A percentile compares a stretch with the other conserved stretches of the same genome.
phyloP scores from a whole-genome alignment of 2,329 filamentous ascomycete genomes.

The Arachnomyces sp. region DNA sequence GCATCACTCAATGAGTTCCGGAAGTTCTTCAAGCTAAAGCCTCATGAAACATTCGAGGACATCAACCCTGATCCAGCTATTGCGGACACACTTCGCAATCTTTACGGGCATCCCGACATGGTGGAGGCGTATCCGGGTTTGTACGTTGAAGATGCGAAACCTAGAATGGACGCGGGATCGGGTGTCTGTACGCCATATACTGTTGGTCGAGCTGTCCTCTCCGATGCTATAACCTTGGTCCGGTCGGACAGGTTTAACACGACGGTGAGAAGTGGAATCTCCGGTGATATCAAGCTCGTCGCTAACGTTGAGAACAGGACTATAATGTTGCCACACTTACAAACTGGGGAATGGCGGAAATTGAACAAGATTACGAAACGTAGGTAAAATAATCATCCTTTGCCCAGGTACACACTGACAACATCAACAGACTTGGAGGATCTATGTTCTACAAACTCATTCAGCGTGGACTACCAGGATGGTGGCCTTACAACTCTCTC shows the following conservation, averaged over 20 bases:
- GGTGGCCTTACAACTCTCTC: slow-evolving; percentile 22
- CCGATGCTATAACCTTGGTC: slow-evolving; percentile 38
- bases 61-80: slow-evolving; percentile 54
- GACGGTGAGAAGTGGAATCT: slow-evolving; percentile 17
- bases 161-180: slow-evolving; percentile 29
- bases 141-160: slow-evolving; percentile 39
- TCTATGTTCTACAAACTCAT: slow-evolving; percentile 25
- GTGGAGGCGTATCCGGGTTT: slow-evolving; percentile 65
- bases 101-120: slow-evolving; percentile 58
- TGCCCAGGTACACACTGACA: slow-evolving; percentile 3
- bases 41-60: slow-evolving; percentile 50
- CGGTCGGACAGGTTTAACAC: slow-evolving; percentile 36
- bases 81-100: slow-evolving; percentile 46
- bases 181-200: slow-evolving; percentile 34
- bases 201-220: slow-evolving; percentile 33
- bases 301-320: slow-evolving; percentile 16
- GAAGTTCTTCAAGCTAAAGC: slow-evolving; percentile 54
- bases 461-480: slow-evolving; percentile 22
- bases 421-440: slow-evolving; percentile 16
- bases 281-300: background rate
- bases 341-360: slow-evolving; percentile 33
- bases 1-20: slow-evolving; percentile 49
- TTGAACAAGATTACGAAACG: slow-evolving; percentile 22
- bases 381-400: slow-evolving; percentile 3
- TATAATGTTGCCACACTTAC: slow-evolving; percentile 31